Evolutionary conservation across 1,284 basidiomycete genomes (phyloP).

Genomic region (Ceratobasidium sp.): DNA sequence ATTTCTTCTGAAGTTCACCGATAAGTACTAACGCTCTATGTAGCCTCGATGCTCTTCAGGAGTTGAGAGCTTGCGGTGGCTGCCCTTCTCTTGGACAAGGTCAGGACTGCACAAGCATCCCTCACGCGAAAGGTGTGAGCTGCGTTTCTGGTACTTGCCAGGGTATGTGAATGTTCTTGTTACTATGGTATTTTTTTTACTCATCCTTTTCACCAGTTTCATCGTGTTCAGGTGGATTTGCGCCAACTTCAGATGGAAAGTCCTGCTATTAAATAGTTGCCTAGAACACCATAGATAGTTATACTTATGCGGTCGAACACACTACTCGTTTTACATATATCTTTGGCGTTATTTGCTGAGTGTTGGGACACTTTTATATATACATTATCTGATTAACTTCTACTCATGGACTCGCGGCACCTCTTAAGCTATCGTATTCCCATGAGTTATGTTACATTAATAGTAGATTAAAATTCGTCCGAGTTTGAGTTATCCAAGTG

Average conservation of each 20-base stretch:
- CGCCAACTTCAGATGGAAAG: conserved; percentile 57
- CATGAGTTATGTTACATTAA: conserved; percentile 3
- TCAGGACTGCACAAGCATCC: conserved; percentile 72
- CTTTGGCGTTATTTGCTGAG: too few relatives aligned
- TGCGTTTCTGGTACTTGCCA: conserved; percentile 67
- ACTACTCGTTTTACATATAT: too few relatives aligned
- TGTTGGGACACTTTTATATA: neutral
- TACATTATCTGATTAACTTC: neutral
- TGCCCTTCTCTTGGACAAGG: conserved; percentile 69
- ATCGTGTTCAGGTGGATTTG: conserved; percentile 65
- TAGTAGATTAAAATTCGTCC: neutral
- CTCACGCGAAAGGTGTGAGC: conserved; percentile 69
- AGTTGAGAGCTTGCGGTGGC: conserved; percentile 75
- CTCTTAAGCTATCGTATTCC: neutral
- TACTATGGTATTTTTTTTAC: neutral
- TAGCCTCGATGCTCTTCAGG: conserved; percentile 58
- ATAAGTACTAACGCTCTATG: neutral
- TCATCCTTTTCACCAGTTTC: conserved; percentile 56
- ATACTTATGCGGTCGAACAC: too few relatives aligned
- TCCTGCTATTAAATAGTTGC: conserved; percentile 56
- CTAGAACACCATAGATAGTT: too few relatives aligned
- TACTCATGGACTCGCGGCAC: neutral
- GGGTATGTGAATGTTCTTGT: conserved; percentile 51
- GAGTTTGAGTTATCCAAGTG: neutral
- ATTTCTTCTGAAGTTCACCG: neutral